Percentiles rank a stretch among this genome's conserved stretches.
These are phyloP conservation scores for Helianthus annuus DNA, from an alignment of 129 eudicot species.

Conservation along the genomic window HanXRQr2.0-SUNRISE NC_035442.2:145070577-145071076, in stretches of 20 bases:
- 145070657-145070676: background rate
- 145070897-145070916: conserved; percentile 68
- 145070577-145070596: conserved; percentile 73
- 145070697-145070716: conserved; percentile 63
- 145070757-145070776: conserved; percentile 72
- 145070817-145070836: background rate
- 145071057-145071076: conserved; percentile 65
- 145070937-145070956: conserved; percentile 15
- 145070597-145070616: conserved; percentile 85
- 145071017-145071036: conserved; percentile 56
- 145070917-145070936: conserved; percentile 63
- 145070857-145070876: no score
- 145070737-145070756: conserved; percentile 79
- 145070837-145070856: background rate
- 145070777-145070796: conserved; percentile 59
- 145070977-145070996: background rate
- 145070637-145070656: background rate
- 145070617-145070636: conserved; percentile 46
- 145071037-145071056: conserved; percentile 52
- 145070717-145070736: conserved; percentile 69
- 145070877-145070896: conserved; percentile 56
- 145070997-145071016: conserved; percentile 11
- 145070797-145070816: background rate
- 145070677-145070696: background rate
- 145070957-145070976: background rate